phyloP scores from a whole-genome alignment of 768 basidiomycete species.

The Mycena galopus region DNA sequence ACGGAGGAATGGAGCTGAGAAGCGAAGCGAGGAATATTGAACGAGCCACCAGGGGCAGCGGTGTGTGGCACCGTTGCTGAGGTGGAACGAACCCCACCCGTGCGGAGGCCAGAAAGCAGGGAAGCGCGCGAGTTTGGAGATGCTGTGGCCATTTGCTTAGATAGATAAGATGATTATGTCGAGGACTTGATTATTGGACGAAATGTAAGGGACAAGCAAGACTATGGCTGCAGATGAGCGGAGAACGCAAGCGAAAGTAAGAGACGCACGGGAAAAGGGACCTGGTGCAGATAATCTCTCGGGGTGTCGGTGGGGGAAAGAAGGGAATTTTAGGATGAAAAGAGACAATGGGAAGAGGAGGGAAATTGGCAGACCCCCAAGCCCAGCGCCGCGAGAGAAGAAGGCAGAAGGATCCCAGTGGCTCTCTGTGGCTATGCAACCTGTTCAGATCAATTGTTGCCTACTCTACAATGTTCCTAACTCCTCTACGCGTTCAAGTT shows the following conservation, averaged over 20 bases:
- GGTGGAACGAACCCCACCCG: conserved; percentile 88
- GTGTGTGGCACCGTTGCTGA: conserved; percentile 75
- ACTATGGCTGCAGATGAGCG: conserved; percentile 48
- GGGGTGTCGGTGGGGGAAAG: conserved; percentile 14
- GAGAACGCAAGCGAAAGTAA: conserved; percentile 11
- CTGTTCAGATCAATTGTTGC: too few species aligned
- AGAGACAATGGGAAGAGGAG: conserved; percentile 20
- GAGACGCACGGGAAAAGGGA: conserved; percentile 14
- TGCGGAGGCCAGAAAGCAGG: conserved; percentile 90
- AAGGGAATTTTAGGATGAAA: conserved; percentile 22
- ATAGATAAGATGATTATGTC: conserved; percentile 44
- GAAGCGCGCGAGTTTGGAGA: conserved; percentile 78
- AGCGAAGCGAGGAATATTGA: conserved; percentile 73
- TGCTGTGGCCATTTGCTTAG: conserved; percentile 60
- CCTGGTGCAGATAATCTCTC: conserved; percentile 29
- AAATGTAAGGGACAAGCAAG: conserved; percentile 48
- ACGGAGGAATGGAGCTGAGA: conserved; percentile 57
- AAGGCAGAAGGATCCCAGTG: neutral
- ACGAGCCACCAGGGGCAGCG: conserved; percentile 71
- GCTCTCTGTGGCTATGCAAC: too few species aligned
- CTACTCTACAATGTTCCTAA: too few species aligned
- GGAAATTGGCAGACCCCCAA: conserved; percentile 4
- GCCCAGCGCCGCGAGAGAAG: neutral
- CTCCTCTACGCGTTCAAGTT: neutral
- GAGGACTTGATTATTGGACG: conserved; percentile 53